Evolutionary conservation across 495 filamentous ascomycete genomes (phyloP).

Genomic region (Letharia columbiana): DNA sequence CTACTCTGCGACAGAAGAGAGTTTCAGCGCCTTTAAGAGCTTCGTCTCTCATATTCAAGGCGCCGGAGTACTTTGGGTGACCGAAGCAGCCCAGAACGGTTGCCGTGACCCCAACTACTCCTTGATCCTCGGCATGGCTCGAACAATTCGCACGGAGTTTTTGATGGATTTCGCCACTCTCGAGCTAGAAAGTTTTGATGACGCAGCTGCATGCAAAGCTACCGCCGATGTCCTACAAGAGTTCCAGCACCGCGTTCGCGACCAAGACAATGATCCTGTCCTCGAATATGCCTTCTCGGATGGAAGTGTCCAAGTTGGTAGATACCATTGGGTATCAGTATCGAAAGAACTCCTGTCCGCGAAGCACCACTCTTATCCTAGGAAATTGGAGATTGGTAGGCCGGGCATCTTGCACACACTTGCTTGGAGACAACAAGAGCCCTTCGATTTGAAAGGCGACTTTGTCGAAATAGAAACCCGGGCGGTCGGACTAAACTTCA

Average conservation of each 20-base stretch:
- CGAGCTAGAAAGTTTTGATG: constrained; percentile 32
- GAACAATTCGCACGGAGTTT: constrained; percentile 37
- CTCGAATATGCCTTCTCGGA: constrained; percentile 6
- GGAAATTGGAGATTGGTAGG: constrained; percentile 21
- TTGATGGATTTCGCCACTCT: constrained; percentile 33
- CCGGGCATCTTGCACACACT: constrained; percentile 28
- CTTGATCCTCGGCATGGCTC: constrained; percentile 33
- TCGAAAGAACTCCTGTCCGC: constrained; percentile 1
- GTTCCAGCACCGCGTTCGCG: constrained; percentile 4
- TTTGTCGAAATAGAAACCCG: constrained; percentile 28
- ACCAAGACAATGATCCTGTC: constrained; percentile 4
- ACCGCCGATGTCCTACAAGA: constrained; percentile 7
- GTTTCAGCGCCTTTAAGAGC: constrained; percentile 23
- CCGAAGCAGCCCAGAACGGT: constrained; percentile 27
- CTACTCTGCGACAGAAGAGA: constrained; percentile 19
- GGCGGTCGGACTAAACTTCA: constrained; percentile 38
- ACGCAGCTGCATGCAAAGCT: background rate
- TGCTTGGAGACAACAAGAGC: constrained; percentile 23
- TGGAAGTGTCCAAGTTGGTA: constrained; percentile 12
- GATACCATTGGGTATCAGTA: constrained; percentile 14
- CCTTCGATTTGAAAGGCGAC: constrained; percentile 32
- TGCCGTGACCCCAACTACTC: constrained; percentile 35
- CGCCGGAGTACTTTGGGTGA: constrained; percentile 37
- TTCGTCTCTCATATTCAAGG: background rate
- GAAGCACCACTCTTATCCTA: constrained; percentile 1